Percentiles rank a stretch among this genome's conserved stretches.
These are phyloP conservation scores for Luzula sylvatica DNA, from an alignment of 176 grass and related monocot genomes.

Conservation along the genomic window DNA sequence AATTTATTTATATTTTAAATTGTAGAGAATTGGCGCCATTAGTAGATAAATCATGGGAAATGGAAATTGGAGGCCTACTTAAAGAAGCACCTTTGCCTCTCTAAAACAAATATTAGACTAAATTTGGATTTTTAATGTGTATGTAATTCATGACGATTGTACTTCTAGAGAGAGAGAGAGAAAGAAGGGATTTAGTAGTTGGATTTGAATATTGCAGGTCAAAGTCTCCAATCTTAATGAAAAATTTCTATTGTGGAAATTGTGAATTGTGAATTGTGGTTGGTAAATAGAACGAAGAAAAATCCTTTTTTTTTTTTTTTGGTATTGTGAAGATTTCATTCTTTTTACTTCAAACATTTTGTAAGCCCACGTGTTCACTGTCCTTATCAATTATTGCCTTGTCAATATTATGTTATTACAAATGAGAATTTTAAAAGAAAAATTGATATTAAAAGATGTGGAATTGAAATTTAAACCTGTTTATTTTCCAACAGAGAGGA, in stretches of 20 bases:
- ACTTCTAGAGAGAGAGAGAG: too few relatives aligned
- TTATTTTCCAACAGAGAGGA: neutral
- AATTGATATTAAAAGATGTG: neutral
- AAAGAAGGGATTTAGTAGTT: too few relatives aligned
- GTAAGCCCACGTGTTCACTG: constrained; percentile 21
- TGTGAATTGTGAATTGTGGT: neutral
- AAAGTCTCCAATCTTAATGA: neutral
- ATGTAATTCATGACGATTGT: neutral
- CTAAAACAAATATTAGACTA: too few relatives aligned
- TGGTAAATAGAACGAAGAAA: neutral
- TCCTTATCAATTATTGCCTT: constrained; percentile 1
- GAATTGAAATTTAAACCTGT: too few relatives aligned
- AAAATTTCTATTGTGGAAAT: too few relatives aligned
- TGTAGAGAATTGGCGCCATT: constrained; percentile 66
- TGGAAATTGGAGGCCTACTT: constrained; percentile 65
- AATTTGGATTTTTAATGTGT: too few relatives aligned
- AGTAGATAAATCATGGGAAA: constrained; percentile 72
- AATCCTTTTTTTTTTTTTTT: neutral
- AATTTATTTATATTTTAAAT: constrained; percentile 4
- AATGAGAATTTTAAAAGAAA: neutral
- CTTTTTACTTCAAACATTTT: neutral
- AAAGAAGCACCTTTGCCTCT: constrained; percentile 55
- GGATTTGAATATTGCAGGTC: neutral
- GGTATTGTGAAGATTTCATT: neutral
- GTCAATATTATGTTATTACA: neutral